Evolutionary conservation across 2,329 filamentous ascomycete species (phyloP), one percentile per base, ranked within the genome.

Genomic region (Hirsutella thompsonii): DNA sequence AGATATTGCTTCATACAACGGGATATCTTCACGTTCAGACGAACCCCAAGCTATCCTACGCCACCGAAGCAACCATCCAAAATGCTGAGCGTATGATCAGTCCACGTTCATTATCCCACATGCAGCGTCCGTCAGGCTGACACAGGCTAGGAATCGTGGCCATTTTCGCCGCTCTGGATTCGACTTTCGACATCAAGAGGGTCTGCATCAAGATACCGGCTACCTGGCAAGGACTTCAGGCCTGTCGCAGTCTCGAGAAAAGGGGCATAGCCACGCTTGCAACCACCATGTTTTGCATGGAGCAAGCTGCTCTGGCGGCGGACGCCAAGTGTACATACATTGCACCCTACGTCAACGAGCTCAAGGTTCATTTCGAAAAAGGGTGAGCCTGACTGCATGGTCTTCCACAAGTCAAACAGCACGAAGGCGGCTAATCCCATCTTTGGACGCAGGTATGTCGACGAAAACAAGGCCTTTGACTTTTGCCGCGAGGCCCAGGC

Each of bases 261-360:
- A 56, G 63, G 9, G 72, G 72, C 1, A 70, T 80, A n/a, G 59
- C 64, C 1, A 80, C 77, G 0, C 59, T 81, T 3, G 75, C 74
- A 0, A 82, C 78, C 0, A 79, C 74, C 2, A 60, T 83, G 37
- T 82, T 81, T 49, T 72, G 70, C 35, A 65, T 79, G 49, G 64
- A 73, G 33, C 78, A 81, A 52, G 77, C 75, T 0, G 63, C 64
- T 2, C 59, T 79, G 1, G 77, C 78, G 0, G 70, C 66, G 1
- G 69, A 76, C 38, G 71, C 67, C 0, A 64, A 67, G 4, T 81
- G 76, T 48, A 68, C 68, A 1, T 81, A 80, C 49, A 73, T 82
- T 35, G 74, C 77, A 0, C 78, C 79, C 0, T 82, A 80, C 46
- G 72, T 81, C 23, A 80, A 81, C 50, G 76, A 81, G 47, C 59